These are phyloP conservation scores for Apiotrichum mycotoxinovorans DNA, from an alignment of 1,284 basidiomycete species.

Conservation along the genomic window DNA sequence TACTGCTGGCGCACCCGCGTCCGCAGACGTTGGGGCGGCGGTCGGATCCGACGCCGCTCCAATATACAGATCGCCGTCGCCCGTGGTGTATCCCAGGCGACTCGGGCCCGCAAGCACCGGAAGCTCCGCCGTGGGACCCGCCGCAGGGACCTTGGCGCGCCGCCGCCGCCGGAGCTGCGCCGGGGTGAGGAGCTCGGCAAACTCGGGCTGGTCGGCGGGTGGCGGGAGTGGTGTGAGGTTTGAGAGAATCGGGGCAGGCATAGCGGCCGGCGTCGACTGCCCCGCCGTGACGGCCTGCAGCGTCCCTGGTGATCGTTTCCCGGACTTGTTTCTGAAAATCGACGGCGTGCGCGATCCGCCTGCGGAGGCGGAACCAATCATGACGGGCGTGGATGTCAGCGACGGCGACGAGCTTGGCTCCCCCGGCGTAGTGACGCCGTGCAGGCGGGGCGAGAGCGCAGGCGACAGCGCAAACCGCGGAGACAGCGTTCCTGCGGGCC, in stretches of 20 bases:
- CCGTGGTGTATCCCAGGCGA: constrained; percentile 36
- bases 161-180: constrained; percentile 29
- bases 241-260: constrained; percentile 10
- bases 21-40: background rate
- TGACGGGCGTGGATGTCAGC: too few relatives aligned
- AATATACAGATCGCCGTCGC: constrained; percentile 44
- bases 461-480: too few relatives aligned
- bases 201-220: constrained; percentile 29
- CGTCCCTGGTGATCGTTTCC: background rate
- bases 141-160: constrained; percentile 2
- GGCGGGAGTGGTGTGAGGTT: constrained; percentile 5
- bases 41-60: constrained; percentile 40
- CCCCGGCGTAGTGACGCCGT: too few relatives aligned
- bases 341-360: background rate
- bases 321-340: background rate
- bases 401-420: background rate
- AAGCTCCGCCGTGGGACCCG: constrained; percentile 6
- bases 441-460: too few relatives aligned
- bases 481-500: too few relatives aligned
- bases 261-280: background rate
- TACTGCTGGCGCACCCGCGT: constrained; percentile 1
- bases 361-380: background rate
- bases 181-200: constrained; percentile 43
- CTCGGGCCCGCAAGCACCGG: constrained; percentile 30
- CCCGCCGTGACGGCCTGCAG: too few relatives aligned